Conservation (phyloP, 106 monocot genomes). For the Hemerocallis citrina region DNA sequence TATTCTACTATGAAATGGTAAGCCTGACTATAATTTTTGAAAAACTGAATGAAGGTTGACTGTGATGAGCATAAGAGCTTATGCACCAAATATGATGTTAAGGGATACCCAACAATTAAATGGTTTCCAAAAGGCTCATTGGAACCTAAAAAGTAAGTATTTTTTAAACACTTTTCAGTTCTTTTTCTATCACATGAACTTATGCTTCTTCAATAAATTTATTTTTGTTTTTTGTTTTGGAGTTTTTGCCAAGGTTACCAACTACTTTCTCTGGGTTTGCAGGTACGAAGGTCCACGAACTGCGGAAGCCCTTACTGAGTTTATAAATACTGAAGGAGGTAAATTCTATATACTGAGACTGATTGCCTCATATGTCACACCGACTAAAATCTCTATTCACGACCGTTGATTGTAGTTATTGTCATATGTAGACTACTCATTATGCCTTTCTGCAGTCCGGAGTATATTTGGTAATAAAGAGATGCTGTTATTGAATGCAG, state of each 20-base stretch:
- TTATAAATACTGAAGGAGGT: slow-evolving; percentile 95
- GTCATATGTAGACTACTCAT: too few relatives aligned
- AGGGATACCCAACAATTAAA: slow-evolving; percentile 89
- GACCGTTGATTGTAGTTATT: too few relatives aligned
- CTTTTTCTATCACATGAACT: too few relatives aligned
- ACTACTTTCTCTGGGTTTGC: slow-evolving; percentile 1
- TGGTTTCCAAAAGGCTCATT: slow-evolving; percentile 96
- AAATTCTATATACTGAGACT: background rate
- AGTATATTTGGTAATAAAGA: too few relatives aligned
- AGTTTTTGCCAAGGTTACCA: slow-evolving; percentile 10
- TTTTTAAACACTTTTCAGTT: too few relatives aligned
- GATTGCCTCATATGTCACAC: background rate
- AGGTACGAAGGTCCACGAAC: slow-evolving; percentile 91
- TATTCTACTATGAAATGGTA: background rate
- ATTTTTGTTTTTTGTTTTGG: slow-evolving; percentile 28
- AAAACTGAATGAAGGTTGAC: slow-evolving; percentile 72
- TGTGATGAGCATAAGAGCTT: slow-evolving; percentile 87
- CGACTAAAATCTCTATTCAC: too few relatives aligned
- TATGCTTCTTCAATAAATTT: too few relatives aligned
- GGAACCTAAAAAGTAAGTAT: slow-evolving; percentile 78
- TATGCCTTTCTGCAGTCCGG: too few relatives aligned
- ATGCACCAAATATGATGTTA: slow-evolving; percentile 86
- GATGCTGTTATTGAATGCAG: too few relatives aligned
- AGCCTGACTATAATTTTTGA: slow-evolving; percentile 4
- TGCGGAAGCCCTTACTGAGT: slow-evolving; percentile 83